Evolutionary conservation across 208 protist species (phyloP).

Genomic region (Crithidia sp.): DNA sequence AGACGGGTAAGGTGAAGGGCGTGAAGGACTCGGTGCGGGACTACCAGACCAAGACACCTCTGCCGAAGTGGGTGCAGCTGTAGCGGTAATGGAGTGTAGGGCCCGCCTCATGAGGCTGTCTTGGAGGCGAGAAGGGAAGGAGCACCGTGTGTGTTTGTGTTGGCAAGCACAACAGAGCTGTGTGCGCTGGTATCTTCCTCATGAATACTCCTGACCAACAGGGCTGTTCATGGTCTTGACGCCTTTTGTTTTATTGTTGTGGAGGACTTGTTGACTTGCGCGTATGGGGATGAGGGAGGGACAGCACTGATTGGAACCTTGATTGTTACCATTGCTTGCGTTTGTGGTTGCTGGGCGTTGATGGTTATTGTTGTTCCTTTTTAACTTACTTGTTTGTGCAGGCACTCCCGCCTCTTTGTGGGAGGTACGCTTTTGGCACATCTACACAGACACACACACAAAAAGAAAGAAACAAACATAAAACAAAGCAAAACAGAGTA

Average conservation of each 20-base stretch:
- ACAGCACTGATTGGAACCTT: no score
- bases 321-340: no score
- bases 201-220: no score
- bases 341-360: no score
- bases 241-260: no score
- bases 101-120: not conserved
- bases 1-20: constrained; percentile 89
- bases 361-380: not conserved
- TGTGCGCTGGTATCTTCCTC: no score
- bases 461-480: not conserved
- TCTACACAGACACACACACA: constrained; percentile 12
- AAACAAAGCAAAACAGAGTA: no score
- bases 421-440: not conserved
- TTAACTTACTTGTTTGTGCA: not conserved
- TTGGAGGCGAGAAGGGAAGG: not conserved
- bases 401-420: no score
- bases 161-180: no score
- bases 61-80: constrained; percentile 88
- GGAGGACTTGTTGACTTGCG: no score
- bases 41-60: constrained; percentile 85
- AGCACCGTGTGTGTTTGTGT: not conserved
- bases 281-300: no score
- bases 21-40: constrained; percentile 93
- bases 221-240: no score
- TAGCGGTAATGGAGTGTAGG: constrained; percentile 10